Evolutionary conservation across 1,139 yeast species (phyloP).

Genomic region (Sugiyamaella neomexicana): DNA sequence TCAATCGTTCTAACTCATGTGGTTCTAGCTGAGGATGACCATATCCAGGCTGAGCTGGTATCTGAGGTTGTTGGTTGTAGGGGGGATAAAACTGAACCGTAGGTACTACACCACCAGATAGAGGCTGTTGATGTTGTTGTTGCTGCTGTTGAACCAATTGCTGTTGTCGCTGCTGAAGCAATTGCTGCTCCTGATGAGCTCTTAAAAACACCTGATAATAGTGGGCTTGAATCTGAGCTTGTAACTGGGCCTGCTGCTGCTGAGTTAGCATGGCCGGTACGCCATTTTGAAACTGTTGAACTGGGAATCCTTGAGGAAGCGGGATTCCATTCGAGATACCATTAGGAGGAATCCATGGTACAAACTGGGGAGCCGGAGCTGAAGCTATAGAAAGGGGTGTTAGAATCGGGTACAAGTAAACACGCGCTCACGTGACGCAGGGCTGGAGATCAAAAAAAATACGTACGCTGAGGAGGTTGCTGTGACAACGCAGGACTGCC

Average conservation of each 20-base stretch:
- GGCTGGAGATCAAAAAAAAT: neutral
- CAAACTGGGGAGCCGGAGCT: neutral
- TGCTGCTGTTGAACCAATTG: constrained; percentile 11
- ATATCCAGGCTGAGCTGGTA: neutral
- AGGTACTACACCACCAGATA: too few species aligned
- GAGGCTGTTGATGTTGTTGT: constrained; percentile 14
- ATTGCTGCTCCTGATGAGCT: constrained; percentile 7
- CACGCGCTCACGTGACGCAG: neutral
- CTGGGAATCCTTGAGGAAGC: neutral
- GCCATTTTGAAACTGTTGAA: neutral
- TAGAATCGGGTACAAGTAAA: neutral
- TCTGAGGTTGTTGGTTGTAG: neutral
- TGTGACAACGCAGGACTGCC: constrained; percentile 9
- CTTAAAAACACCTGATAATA: constrained; percentile 1
- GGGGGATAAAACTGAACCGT: neutral
- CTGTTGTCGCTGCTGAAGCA: constrained; percentile 10
- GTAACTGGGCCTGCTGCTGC: constrained; percentile 11
- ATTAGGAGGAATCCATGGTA: constrained; percentile 1
- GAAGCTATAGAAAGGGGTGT: neutral
- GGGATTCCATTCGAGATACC: neutral
- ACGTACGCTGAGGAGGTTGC: constrained; percentile 15
- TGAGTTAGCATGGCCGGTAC: constrained; percentile 5
- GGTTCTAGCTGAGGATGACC: neutral
- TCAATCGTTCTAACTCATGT: neutral
- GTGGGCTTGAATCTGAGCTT: constrained; percentile 15